Percentiles rank a stretch among this genome's conserved stretches.
Conservation (phyloP, 1,284 basidiomycete species). For the Irpex sp. region DNA sequence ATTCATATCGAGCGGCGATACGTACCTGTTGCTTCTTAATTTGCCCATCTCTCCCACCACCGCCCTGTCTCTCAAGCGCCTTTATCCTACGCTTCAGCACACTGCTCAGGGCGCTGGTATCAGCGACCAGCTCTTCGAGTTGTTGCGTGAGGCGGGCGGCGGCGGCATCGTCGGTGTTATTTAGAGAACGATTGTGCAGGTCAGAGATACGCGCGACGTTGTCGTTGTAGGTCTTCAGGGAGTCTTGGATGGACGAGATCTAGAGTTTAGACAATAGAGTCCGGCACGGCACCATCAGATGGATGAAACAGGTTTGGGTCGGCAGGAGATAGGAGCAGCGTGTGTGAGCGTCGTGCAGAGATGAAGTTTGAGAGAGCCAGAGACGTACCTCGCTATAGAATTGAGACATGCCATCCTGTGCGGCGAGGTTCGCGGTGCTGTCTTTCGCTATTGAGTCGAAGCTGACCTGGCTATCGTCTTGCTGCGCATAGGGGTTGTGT, state of each 20-base stretch:
- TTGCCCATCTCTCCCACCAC: conserved; percentile 74
- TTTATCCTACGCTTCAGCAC: conserved; percentile 80
- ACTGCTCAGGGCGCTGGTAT: conserved; percentile 74
- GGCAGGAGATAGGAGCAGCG: neutral
- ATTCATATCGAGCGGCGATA: conserved; percentile 10
- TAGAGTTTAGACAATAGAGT: conserved; percentile 20
- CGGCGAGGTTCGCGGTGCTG: conserved; percentile 47
- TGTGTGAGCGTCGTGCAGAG: neutral
- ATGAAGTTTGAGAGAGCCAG: neutral
- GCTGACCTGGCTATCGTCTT: conserved; percentile 45
- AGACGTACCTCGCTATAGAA: conserved; percentile 72
- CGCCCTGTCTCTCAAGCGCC: conserved; percentile 69
- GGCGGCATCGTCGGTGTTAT: conserved; percentile 72
- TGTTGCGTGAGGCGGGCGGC: conserved; percentile 60
- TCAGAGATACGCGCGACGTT: conserved; percentile 69
- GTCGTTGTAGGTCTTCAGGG: conserved; percentile 63
- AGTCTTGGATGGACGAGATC: conserved; percentile 76
- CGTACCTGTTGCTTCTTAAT: conserved; percentile 80
- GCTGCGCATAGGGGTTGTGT: conserved; percentile 62
- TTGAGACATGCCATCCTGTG: conserved; percentile 57
- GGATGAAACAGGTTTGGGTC: neutral
- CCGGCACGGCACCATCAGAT: neutral
- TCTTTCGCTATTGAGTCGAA: conserved; percentile 71
- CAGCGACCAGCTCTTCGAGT: conserved; percentile 71
- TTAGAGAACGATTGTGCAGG: conserved; percentile 72